Base-by-base conservation (phyloP, 2,329 filamentous ascomycete species). In the Botrytis hyacinthi region DNA sequence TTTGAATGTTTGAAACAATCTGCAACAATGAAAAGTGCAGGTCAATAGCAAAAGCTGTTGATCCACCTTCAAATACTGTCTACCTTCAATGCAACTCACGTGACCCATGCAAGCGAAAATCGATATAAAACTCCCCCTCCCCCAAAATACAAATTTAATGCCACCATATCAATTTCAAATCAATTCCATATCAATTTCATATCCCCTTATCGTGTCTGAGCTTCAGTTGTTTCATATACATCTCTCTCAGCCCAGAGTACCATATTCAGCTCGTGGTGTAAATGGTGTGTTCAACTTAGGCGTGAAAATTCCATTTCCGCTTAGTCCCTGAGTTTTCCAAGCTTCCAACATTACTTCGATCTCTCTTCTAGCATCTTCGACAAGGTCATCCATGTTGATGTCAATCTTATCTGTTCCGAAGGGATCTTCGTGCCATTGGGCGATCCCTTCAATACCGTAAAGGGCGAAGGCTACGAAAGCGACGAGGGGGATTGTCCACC, bases 321-420 rank as follows among this genome's bases (percentile, higher is more conserved):
- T 51, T n/a, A 71, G 44, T 46, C 78, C 79, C 72, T 80, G 78
- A 12, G 75, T 81, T 73, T 80, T 78, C 89, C 89, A 91, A 79
- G 90, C 88, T 22, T 85, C 84, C 37, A 91, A 78, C 77, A 90
- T 80, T 10, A 89, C 88, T 75, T 85, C 84, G 29, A 89, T 85
- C 80, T 91, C 89, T 57, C 84, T 84, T 74, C 87, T 82, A 61
- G 88, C 83, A 78, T 91, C 89, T 76, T 89, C 88, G 4, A 88
- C 87, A 68, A 91, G 87, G 5, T 87, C 88, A 79, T 91, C 89
- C 85, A 91, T 89, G 78, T 90, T 90, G 81, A 91, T 91, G 78
- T 91, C 89, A 73, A 90, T 90, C 78, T 86, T 85, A 76, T 90
- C 89, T 73, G 89, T 89, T 2, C 89, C 89, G 79, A 91, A 91